Conservation (phyloP, 306 rosid species). For the Hippophae gyantsensis region DNA sequence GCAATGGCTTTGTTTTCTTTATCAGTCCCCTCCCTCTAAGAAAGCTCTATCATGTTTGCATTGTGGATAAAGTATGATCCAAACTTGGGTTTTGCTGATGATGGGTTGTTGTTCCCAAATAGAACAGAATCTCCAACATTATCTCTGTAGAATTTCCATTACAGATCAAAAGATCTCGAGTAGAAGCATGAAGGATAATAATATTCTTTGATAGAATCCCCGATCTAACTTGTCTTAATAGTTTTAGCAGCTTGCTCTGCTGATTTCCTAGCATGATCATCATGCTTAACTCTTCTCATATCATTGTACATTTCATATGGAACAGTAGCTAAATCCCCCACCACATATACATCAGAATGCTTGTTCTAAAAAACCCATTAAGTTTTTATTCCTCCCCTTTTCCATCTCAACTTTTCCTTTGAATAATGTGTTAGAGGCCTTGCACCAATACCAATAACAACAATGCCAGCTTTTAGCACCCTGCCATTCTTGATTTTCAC, state of each 20-base stretch:
- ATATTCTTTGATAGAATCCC: slow-evolving; percentile 16
- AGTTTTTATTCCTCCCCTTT: slow-evolving; percentile 30
- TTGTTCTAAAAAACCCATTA: slow-evolving; percentile 25
- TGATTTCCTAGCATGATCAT: slow-evolving; percentile 40
- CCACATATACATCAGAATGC: slow-evolving; percentile 22
- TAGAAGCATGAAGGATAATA: slow-evolving; percentile 33
- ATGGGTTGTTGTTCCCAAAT: slow-evolving; percentile 20
- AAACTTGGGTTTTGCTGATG: slow-evolving; percentile 23
- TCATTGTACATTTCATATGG: slow-evolving; percentile 26
- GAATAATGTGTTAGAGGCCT: slow-evolving; percentile 27
- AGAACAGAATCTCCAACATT: slow-evolving; percentile 31
- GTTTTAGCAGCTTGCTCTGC: slow-evolving; percentile 34
- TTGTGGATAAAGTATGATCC: slow-evolving; percentile 34
- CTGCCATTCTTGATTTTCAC: slow-evolving; percentile 32
- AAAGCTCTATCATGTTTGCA: slow-evolving; percentile 31
- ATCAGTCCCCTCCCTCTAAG: slow-evolving; percentile 35
- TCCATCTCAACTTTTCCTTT: slow-evolving; percentile 23
- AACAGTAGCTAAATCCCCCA: slow-evolving; percentile 32
- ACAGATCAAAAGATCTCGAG: slow-evolving; percentile 29
- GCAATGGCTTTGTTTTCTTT: slow-evolving; percentile 35
- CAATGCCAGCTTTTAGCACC: slow-evolving; percentile 31
- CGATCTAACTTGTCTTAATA: slow-evolving; percentile 23
- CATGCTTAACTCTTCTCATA: slow-evolving; percentile 40
- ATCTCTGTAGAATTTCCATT: slow-evolving; percentile 38
- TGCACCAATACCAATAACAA: slow-evolving; percentile 37